These are phyloP conservation scores for Coccomyxa sp. DNA, from an alignment of 139 green algal species.

Conservation along the genomic window DNA sequence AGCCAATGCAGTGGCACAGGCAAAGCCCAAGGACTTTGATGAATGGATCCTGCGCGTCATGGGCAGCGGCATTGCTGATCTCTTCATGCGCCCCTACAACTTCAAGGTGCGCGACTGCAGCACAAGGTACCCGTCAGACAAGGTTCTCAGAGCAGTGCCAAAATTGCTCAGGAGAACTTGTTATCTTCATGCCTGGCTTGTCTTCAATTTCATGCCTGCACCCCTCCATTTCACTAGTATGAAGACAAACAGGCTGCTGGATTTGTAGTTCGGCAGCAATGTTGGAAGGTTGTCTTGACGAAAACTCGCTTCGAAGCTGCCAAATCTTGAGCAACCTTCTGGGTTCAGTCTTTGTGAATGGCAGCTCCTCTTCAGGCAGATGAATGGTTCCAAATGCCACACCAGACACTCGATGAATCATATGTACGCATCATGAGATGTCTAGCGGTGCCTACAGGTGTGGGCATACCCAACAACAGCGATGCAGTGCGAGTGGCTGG, in stretches of 20 bases:
- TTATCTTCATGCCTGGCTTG: neutral
- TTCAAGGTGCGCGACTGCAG: constrained; percentile 71
- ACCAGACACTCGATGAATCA: no score
- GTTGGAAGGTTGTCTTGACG: no score
- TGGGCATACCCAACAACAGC: constrained; percentile 73
- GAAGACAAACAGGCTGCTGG: no score
- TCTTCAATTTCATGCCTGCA: neutral
- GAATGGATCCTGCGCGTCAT: constrained; percentile 91
- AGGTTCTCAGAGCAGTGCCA: no score
- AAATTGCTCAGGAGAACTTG: no score
- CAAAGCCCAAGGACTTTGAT: constrained; percentile 83
- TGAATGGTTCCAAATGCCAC: no score
- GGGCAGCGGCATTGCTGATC: constrained; percentile 79
- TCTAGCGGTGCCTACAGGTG: constrained; percentile 36
- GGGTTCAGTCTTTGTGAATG: no score
- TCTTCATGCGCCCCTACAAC: constrained; percentile 97
- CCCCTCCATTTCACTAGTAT: neutral
- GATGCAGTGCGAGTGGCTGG: constrained; percentile 92
- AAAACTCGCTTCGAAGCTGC: no score
- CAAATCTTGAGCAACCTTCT: no score
- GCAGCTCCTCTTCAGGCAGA: no score
- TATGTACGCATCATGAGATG: no score
- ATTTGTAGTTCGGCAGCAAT: no score
- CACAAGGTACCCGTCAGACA: neutral
- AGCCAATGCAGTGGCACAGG: constrained; percentile 48